Conservation (phyloP, 768 basidiomycete species). For the Phanerochaete sordida region DNA sequence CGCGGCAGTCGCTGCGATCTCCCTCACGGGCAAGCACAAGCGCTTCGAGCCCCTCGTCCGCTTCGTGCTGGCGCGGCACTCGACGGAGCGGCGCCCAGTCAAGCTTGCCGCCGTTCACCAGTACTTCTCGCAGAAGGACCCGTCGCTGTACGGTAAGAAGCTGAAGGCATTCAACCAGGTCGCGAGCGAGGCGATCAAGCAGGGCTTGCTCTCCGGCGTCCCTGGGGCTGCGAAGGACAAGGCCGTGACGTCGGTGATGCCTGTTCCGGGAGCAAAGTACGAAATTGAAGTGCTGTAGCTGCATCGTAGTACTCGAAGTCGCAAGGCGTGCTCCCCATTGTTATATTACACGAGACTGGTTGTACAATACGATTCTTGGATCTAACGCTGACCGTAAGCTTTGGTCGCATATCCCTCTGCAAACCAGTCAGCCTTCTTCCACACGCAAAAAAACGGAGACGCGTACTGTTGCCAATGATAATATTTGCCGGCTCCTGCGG, state of each 20-base stretch:
- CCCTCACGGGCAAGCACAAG: background rate
- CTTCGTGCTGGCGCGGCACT: background rate
- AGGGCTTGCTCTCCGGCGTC: background rate
- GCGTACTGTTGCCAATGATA: conserved; percentile 68
- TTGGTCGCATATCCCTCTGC: conserved; percentile 15
- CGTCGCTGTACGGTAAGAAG: background rate
- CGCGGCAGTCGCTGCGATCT: background rate
- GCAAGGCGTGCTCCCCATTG: too few relatives aligned
- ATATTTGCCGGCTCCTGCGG: conserved; percentile 76
- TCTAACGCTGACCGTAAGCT: conserved; percentile 11
- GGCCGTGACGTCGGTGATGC: background rate
- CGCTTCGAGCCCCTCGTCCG: background rate
- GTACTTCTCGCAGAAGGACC: background rate
- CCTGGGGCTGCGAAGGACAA: background rate
- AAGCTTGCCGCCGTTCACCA: background rate
- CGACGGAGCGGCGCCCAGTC: background rate
- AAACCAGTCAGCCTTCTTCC: background rate
- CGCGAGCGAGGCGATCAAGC: background rate
- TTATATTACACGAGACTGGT: too few relatives aligned
- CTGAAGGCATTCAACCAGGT: background rate
- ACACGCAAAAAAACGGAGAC: background rate
- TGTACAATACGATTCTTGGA: too few relatives aligned
- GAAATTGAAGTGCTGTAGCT: too few relatives aligned
- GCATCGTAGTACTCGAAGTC: too few relatives aligned
- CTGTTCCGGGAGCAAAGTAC: background rate